Conservation (phyloP, 2,329 filamentous ascomycete species). For the Thielaviopsis euricoi region DNA sequence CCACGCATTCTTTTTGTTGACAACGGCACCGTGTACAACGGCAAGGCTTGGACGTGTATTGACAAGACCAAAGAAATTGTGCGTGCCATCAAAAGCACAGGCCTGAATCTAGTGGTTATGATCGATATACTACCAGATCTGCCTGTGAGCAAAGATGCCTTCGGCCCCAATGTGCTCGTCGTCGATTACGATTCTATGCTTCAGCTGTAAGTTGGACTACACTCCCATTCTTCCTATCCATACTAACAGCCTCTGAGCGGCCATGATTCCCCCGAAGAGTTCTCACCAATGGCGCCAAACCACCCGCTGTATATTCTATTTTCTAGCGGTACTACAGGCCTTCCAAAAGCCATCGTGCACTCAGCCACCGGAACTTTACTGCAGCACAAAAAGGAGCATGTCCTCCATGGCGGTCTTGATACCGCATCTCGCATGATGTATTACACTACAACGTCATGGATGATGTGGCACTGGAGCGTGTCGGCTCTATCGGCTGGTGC, state of each 20-base stretch:
- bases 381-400: conserved; percentile 94
- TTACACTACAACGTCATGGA: conserved; percentile 92
- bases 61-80: conserved; percentile 68
- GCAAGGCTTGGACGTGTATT: conserved; percentile 67
- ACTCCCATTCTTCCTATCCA: no score
- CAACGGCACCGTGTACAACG: conserved; percentile 80
- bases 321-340: conserved; percentile 73
- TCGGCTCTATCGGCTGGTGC: conserved; percentile 70
- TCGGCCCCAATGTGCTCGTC: conserved; percentile 21
- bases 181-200: conserved; percentile 26
- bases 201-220: not conserved
- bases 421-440: conserved; percentile 67
- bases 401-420: conserved; percentile 67
- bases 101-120: conserved; percentile 54
- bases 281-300: conserved; percentile 65
- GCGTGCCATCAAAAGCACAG: conserved; percentile 38
- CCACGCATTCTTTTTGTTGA: conserved; percentile 74
- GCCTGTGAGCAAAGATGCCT: conserved; percentile 23
- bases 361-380: conserved; percentile 77
- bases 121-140: conserved; percentile 34
- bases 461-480: conserved; percentile 99
- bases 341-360: conserved; percentile 89
- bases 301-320: conserved; percentile 91
- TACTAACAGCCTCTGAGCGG: conserved; percentile 15
- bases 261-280: conserved; percentile 34